Percentiles rank a stretch among this genome's conserved stretches.
Evolutionary conservation across 208 protist genomes (phyloP).

Genomic region (Tritrichomonas foetus): DNA sequence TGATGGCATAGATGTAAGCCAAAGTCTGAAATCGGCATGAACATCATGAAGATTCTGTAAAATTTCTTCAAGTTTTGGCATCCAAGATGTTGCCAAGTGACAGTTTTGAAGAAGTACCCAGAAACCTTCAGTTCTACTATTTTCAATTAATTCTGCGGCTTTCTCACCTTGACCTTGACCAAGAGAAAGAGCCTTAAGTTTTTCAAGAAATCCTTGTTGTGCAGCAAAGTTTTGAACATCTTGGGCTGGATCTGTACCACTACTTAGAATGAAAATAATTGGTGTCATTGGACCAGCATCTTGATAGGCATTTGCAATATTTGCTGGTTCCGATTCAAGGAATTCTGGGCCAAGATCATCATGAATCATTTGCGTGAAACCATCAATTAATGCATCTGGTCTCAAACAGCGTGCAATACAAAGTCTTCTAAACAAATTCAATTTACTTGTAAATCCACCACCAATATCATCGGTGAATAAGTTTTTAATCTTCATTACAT

Average conservation of each 20-base stretch:
- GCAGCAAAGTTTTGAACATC: slow-evolving; percentile 86
- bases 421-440: slow-evolving; percentile 82
- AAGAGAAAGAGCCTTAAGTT: slow-evolving; percentile 88
- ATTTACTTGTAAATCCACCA: slow-evolving; percentile 65
- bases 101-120: slow-evolving; percentile 97
- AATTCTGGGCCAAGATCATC: slow-evolving; percentile 78
- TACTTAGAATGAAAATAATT: slow-evolving; percentile 92
- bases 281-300: slow-evolving; percentile 76
- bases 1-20: slow-evolving; percentile 94
- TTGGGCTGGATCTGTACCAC: slow-evolving; percentile 89
- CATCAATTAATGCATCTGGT: slow-evolving; percentile 89
- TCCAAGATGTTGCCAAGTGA: slow-evolving; percentile 91
- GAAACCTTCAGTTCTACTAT: slow-evolving; percentile 50
- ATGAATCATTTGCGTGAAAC: slow-evolving; percentile 82
- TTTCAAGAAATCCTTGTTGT: slow-evolving; percentile 69
- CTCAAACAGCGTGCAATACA: slow-evolving; percentile 84
- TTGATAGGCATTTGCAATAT: slow-evolving; percentile 83
- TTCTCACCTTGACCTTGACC: slow-evolving; percentile 94
- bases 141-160: slow-evolving; percentile 82
- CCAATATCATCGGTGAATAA: slow-evolving; percentile 56
- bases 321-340: slow-evolving; percentile 85
- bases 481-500: background rate
- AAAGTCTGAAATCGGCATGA: slow-evolving; percentile 91
- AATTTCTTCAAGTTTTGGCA: slow-evolving; percentile 86
- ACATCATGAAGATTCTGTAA: slow-evolving; percentile 57